These are phyloP conservation scores for Paspalum vaginatum DNA, from an alignment of 176 grass and related monocot species.

Conservation along the genomic window DNA sequence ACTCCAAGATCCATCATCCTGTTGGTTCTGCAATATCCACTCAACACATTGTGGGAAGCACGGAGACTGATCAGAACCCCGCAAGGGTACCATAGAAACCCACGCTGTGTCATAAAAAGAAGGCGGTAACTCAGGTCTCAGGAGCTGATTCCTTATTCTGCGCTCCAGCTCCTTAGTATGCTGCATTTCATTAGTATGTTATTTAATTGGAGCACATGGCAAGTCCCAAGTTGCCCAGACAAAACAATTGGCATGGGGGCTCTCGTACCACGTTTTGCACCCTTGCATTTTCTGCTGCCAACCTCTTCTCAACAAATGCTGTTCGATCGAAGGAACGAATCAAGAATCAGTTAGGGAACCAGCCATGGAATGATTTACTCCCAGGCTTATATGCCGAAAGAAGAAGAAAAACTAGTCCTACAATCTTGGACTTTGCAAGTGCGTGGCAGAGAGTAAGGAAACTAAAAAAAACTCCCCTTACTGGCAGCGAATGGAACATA, in stretches of 20 bases:
- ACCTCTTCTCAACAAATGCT: slow-evolving; percentile 13
- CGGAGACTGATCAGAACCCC: slow-evolving; percentile 39
- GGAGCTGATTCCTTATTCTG: slow-evolving; percentile 67
- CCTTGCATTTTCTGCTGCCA: neutral
- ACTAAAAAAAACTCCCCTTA: neutral
- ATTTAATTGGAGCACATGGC: neutral
- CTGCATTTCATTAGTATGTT: slow-evolving; percentile 30
- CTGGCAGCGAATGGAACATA: neutral
- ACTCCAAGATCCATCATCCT: slow-evolving; percentile 73
- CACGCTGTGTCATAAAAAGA: slow-evolving; percentile 84
- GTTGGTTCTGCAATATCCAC: slow-evolving; percentile 74
- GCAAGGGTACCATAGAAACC: slow-evolving; percentile 80
- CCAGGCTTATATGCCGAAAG: neutral
- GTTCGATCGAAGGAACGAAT: neutral
- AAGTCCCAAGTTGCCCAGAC: neutral
- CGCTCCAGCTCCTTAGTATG: slow-evolving; percentile 32
- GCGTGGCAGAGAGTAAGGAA: neutral
- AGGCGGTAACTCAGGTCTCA: slow-evolving; percentile 6
- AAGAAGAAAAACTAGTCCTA: neutral
- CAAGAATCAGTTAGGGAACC: neutral
- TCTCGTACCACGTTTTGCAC: neutral
- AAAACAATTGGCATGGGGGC: neutral
- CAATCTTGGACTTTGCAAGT: neutral
- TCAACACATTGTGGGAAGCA: slow-evolving; percentile 65
- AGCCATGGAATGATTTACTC: neutral